These are phyloP conservation scores for Boletus smithii DNA, from an alignment of 1,284 basidiomycete genomes.

Conservation along the genomic window DNA sequence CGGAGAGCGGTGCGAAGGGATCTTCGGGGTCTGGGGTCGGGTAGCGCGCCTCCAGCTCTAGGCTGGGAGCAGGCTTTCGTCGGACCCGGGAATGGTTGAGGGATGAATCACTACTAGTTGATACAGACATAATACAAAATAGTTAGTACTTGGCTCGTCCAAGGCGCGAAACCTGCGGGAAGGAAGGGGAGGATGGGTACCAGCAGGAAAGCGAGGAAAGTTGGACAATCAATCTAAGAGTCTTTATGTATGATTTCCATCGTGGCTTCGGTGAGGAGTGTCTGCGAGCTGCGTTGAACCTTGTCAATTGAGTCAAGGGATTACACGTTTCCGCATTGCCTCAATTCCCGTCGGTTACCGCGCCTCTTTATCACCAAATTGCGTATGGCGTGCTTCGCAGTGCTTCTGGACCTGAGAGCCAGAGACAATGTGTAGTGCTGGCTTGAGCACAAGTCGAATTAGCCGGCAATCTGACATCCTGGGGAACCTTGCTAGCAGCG, in stretches of 20 bases:
- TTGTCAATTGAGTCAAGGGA: slow-evolving; percentile 9
- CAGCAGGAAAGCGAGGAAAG: slow-evolving; percentile 16
- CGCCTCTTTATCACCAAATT: slow-evolving; percentile 29
- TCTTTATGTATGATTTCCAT: slow-evolving; percentile 35
- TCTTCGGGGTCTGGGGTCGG: slow-evolving; percentile 33
- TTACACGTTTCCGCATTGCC: slow-evolving; percentile 32
- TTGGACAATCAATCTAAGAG: slow-evolving; percentile 12
- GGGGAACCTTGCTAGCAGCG: not conserved
- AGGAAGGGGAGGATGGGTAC: slow-evolving; percentile 7
- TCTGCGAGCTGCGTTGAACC: slow-evolving; percentile 21
- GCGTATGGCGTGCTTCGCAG: slow-evolving; percentile 15
- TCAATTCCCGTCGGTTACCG: slow-evolving; percentile 33
- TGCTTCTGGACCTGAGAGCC: slow-evolving; percentile 20
- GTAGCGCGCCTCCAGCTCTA: slow-evolving; percentile 33
- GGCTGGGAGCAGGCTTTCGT: slow-evolving; percentile 33
- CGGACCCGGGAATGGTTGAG: slow-evolving; percentile 28
- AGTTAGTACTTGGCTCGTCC: slow-evolving; percentile 12
- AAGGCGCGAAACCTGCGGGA: slow-evolving; percentile 15
- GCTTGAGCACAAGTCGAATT: not conserved
- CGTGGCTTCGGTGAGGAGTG: slow-evolving; percentile 36
- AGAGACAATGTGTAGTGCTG: not conserved
- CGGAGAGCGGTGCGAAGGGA: slow-evolving; percentile 33
- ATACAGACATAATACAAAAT: slow-evolving; percentile 32
- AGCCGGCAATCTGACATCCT: slow-evolving; percentile 6
- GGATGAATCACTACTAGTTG: slow-evolving; percentile 24